phyloP scores from a whole-genome alignment of 1,284 basidiomycete genomes.

The Cronartium quercuum region DNA sequence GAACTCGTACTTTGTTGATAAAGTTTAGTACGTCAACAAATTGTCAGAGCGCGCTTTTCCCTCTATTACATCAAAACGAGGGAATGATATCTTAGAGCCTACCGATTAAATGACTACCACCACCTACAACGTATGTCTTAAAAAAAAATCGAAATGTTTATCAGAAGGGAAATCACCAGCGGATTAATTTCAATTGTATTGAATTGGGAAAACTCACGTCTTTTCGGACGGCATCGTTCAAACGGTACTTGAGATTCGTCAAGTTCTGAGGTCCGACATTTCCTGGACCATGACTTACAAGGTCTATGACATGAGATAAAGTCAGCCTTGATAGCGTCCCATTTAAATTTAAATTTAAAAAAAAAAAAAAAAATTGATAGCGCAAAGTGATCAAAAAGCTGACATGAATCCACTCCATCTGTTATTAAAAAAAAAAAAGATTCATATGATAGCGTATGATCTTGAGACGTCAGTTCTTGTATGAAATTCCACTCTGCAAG shows the following conservation, averaged over 20 bases:
- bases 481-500: slow-evolving; percentile 42
- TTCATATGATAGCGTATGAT: no score
- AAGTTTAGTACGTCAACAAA: no score
- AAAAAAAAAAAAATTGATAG: not conserved
- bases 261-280: slow-evolving; percentile 29
- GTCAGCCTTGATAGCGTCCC: not conserved
- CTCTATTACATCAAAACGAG: no score
- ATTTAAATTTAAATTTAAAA: not conserved
- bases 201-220: slow-evolving; percentile 10
- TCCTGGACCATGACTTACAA: slow-evolving; percentile 29
- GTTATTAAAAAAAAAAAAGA: not conserved
- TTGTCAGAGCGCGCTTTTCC: no score
- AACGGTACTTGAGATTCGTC: not conserved
- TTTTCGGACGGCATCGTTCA: slow-evolving; percentile 21
- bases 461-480: no score
- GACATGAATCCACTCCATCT: slow-evolving; percentile 38
- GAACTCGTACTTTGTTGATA: slow-evolving; percentile 14
- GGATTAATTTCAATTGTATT: not conserved
- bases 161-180: not conserved
- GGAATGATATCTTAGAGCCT: not conserved
- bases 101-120: slow-evolving; percentile 32
- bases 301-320: no score
- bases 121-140: slow-evolving; percentile 31
- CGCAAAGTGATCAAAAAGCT: no score
- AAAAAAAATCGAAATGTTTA: not conserved